Base-by-base conservation (phyloP, 495 filamentous ascomycete species). In the Wilcoxina mikolae region DNA sequence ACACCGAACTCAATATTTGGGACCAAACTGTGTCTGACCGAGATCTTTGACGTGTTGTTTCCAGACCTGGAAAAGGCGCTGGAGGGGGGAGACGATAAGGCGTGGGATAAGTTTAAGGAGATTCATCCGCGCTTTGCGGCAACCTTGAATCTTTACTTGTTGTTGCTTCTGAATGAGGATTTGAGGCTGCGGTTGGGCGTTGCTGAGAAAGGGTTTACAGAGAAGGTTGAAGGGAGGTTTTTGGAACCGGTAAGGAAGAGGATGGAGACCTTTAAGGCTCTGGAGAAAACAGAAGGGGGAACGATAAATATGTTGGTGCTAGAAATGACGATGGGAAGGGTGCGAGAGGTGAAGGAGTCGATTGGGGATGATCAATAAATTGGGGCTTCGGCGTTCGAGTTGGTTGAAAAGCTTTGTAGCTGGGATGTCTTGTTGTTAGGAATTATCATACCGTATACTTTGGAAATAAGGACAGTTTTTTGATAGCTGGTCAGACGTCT, bases 121-220 rank as follows among this genome's bases (percentile, higher is more conserved):
- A 59, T 69, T n/a, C 64, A 74, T 24, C 61, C 69, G 9, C 74
- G 74, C 49, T 69, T 72, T 38, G 67, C 77, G 42, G 69, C 75
- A 0, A 66, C 70, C 0, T 62, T 76, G n/a, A 78, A 78, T 59
- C 72, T 78, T 47, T 69, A 76, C 44, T 73, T 69, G 56, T 69
- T 77, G 27, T 65, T 77, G 10, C 57, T 76, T 5, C 56, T 60
- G 23, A 57, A 52, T 3, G 48, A 57, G 7, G 33, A 49, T 11
- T 45, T 55, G 25, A 47, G 44, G 9, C 29, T 51, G 4, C 23
- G 53, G 24, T 45, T 62, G n/a, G 65, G 42, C 0, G 50, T 56
- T 18, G 33, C 29, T 12, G 38, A 57, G 20, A 58, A 46, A 28
- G 51, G 49, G 10, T 58, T 59, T 26, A 39, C 25, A 3, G 66